These are phyloP conservation scores for Dunaliella primolecta DNA, from an alignment of 139 green algal species.

Conservation along the genomic window DNA sequence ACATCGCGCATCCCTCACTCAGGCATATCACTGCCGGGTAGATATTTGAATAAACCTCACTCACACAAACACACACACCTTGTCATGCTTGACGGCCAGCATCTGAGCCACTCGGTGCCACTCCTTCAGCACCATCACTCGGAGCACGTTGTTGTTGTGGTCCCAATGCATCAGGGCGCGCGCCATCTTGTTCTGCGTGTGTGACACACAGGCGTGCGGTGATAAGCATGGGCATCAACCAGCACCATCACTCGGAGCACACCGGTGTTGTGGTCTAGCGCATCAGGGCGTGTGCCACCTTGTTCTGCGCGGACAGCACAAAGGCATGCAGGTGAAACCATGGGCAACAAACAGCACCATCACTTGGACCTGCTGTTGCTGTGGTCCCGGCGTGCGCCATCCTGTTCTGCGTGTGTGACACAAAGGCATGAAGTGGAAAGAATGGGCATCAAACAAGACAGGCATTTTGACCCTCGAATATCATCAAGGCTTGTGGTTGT, in stretches of 20 bases:
- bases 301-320: no score
- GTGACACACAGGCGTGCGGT: background rate
- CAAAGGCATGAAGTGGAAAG: background rate
- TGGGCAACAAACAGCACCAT: no score
- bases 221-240: background rate
- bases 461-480: no score
- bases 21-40: no score
- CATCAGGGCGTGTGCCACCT: no score
- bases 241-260: background rate
- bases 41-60: no score
- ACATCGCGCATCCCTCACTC: background rate
- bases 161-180: slow-evolving; percentile 16
- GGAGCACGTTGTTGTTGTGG: background rate
- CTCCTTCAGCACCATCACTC: slow-evolving; percentile 4
- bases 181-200: slow-evolving; percentile 7
- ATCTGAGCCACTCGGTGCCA: slow-evolving; percentile 7
- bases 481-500: no score
- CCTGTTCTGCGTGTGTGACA: background rate
- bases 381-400: slow-evolving; percentile 4
- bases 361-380: background rate
- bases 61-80: background rate
- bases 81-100: background rate
- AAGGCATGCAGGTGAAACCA: no score
- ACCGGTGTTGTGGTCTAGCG: no score
- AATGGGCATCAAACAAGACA: background rate